Percentiles rank a stretch among this genome's conserved stretches.
Conservation (phyloP, 495 filamentous ascomycete species). For the Elasticomyces elasticus region DNA sequence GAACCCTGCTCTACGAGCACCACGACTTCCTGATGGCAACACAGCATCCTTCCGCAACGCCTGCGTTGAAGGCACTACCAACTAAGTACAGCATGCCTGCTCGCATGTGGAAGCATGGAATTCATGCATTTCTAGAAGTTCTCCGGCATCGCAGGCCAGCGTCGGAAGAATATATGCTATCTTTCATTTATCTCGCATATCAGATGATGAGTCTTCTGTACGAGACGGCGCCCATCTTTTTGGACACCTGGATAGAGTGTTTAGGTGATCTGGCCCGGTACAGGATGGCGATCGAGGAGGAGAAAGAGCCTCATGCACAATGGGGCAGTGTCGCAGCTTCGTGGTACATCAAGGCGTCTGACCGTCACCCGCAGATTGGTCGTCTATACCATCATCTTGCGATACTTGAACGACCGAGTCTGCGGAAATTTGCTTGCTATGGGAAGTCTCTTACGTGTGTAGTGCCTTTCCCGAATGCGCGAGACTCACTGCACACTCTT, state of each 20-base stretch:
- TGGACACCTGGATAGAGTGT: conserved; percentile 87
- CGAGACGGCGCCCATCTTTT: conserved; percentile 65
- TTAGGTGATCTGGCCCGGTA: conserved; percentile 68
- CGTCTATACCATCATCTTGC: conserved; percentile 78
- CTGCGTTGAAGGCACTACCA: conserved; percentile 47
- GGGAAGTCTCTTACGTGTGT: conserved; percentile 29
- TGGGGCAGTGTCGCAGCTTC: conserved; percentile 68
- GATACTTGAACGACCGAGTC: conserved; percentile 64
- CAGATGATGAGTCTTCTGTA: conserved; percentile 69
- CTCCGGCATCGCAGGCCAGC: conserved; percentile 58
- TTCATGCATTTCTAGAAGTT: conserved; percentile 68
- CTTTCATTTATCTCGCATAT: conserved; percentile 73
- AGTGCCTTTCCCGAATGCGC: conserved; percentile 38
- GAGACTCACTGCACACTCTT: conserved; percentile 60
- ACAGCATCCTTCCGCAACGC: conserved; percentile 60
- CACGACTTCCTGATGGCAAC: conserved; percentile 75
- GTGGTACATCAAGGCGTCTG: conserved; percentile 74
- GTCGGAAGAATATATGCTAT: conserved; percentile 67
- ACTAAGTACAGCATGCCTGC: conserved; percentile 71
- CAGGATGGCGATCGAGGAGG: conserved; percentile 73
- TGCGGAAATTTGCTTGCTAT: conserved; percentile 72
- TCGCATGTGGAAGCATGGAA: conserved; percentile 76
- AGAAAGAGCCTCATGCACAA: conserved; percentile 47
- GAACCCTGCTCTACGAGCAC: conserved; percentile 64
- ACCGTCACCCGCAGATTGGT: conserved; percentile 59